Conservation (phyloP, 768 basidiomycete genomes). For the Megacollybia marginata region DNA sequence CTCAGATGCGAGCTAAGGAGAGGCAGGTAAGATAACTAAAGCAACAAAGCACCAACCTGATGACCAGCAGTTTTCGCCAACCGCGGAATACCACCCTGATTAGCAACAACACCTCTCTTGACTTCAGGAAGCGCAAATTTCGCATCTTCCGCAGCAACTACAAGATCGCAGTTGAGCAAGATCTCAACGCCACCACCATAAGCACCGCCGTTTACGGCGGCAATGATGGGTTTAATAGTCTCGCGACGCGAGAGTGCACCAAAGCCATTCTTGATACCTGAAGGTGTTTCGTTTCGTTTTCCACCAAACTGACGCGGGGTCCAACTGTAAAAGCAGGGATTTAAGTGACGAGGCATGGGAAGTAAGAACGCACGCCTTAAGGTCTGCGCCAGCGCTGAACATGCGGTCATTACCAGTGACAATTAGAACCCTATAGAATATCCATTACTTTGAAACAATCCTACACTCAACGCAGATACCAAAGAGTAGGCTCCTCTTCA, state of each 20-base stretch:
- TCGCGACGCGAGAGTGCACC: conserved; percentile 65
- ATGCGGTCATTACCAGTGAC: conserved; percentile 65
- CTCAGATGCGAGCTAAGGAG: conserved; percentile 60
- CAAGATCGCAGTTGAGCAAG: conserved; percentile 70
- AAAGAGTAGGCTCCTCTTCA: conserved; percentile 61
- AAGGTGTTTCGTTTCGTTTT: conserved; percentile 28
- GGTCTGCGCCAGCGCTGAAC: conserved; percentile 79
- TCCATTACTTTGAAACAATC: not conserved
- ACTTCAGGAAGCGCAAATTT: conserved; percentile 75
- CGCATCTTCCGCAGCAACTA: conserved; percentile 59
- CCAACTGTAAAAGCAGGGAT: conserved; percentile 41
- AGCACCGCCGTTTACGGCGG: conserved; percentile 72
- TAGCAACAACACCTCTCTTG: conserved; percentile 66
- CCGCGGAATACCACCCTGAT: conserved; percentile 75
- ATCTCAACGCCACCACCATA: conserved; percentile 65
- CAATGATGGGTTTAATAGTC: conserved; percentile 67
- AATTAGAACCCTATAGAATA: conserved; percentile 53
- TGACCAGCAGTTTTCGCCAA: conserved; percentile 61
- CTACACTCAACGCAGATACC: conserved; percentile 38
- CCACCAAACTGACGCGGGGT: conserved; percentile 41
- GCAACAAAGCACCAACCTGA: conserved; percentile 42
- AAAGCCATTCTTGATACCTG: conserved; percentile 45
- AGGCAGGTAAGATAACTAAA: conserved; percentile 8
- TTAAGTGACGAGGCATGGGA: not conserved
- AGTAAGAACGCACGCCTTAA: conserved; percentile 49